Evolutionary conservation across 1,284 basidiomycete species (phyloP).

Genomic region (Coniferiporia weirii): DNA sequence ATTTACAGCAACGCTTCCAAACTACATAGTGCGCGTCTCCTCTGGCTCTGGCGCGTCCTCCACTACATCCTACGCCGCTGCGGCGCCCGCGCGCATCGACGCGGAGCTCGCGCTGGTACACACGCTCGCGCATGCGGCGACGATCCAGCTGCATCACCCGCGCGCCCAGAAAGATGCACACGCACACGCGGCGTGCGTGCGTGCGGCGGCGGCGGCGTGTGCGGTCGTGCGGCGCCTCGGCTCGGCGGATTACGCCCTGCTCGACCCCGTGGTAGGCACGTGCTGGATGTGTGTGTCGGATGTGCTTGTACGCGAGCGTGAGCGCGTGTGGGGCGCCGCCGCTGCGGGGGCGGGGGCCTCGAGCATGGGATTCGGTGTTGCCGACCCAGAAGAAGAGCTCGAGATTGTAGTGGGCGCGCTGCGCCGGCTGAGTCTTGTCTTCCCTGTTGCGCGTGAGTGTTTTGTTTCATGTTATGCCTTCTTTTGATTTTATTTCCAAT

Average conservation of each 20-base stretch:
- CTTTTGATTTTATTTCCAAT: not conserved
- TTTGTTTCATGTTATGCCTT: not conserved
- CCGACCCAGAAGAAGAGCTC: conserved; percentile 18
- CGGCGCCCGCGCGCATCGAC: conserved; percentile 25
- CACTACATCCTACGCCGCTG: not conserved
- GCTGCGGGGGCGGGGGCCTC: not conserved
- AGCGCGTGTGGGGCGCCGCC: conserved; percentile 18
- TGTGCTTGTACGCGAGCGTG: conserved; percentile 30
- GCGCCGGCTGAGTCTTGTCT: conserved; percentile 19
- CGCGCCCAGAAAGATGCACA: conserved; percentile 29
- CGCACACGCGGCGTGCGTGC: conserved; percentile 34
- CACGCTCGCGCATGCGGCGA: conserved; percentile 44
- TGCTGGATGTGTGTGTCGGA: conserved; percentile 39
- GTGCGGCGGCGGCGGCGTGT: conserved; percentile 41
- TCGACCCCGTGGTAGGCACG: conserved; percentile 39
- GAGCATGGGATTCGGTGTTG: not conserved
- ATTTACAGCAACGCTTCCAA: conserved; percentile 38
- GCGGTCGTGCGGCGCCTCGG: conserved; percentile 41
- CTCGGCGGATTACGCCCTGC: conserved; percentile 44
- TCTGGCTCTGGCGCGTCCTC: not conserved
- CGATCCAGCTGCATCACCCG: conserved; percentile 44
- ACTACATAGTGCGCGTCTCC: conserved; percentile 24
- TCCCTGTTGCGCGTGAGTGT: conserved; percentile 21
- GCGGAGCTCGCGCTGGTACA: conserved; percentile 45
- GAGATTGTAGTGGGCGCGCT: conserved; percentile 21